These are phyloP conservation scores for Syncephalastrum racemosum DNA, from an alignment of 371 early-diverging fungal species.

Conservation along the genomic window DNA sequence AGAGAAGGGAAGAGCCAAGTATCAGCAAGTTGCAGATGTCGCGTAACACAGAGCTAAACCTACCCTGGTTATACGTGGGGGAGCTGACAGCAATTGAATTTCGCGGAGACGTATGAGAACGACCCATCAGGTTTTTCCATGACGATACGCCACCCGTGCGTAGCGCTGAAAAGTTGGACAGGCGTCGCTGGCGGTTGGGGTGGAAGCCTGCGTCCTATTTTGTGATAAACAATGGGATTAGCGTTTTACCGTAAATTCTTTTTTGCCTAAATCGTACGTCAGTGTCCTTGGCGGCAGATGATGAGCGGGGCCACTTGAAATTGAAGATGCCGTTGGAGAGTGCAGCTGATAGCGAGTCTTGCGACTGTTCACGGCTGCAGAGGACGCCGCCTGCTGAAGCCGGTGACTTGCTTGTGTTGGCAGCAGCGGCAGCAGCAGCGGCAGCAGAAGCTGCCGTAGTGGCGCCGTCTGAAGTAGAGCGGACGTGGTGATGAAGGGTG, in stretches of 20 bases:
- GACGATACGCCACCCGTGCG: constrained; percentile 27
- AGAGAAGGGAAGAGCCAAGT: constrained; percentile 6
- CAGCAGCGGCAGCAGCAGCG: too few species aligned
- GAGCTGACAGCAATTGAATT: constrained; percentile 23
- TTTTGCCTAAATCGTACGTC: too few species aligned
- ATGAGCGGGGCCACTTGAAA: constrained; percentile 9
- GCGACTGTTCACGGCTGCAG: neutral
- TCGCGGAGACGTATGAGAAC: constrained; percentile 19
- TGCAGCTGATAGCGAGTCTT: constrained; percentile 24
- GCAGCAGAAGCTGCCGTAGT: too few species aligned
- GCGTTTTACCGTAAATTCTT: too few species aligned
- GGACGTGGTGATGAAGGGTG: constrained; percentile 13
- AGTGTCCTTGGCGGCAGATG: too few species aligned
- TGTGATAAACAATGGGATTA: neutral
- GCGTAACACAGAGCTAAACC: constrained; percentile 1
- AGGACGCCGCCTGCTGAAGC: constrained; percentile 1
- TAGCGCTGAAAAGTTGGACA: constrained; percentile 35
- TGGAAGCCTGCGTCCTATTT: constrained; percentile 10
- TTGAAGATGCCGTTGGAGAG: constrained; percentile 15
- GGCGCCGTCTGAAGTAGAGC: constrained; percentile 26
- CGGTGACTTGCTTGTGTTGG: too few species aligned
- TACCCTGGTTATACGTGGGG: constrained; percentile 34
- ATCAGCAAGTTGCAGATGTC: neutral
- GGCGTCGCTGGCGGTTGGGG: constrained; percentile 13
- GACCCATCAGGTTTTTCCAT: constrained; percentile 29